These are phyloP conservation scores for Thielaviopsis musarum DNA, from an alignment of 2,329 filamentous ascomycete species.

Conservation along the genomic window DNA sequence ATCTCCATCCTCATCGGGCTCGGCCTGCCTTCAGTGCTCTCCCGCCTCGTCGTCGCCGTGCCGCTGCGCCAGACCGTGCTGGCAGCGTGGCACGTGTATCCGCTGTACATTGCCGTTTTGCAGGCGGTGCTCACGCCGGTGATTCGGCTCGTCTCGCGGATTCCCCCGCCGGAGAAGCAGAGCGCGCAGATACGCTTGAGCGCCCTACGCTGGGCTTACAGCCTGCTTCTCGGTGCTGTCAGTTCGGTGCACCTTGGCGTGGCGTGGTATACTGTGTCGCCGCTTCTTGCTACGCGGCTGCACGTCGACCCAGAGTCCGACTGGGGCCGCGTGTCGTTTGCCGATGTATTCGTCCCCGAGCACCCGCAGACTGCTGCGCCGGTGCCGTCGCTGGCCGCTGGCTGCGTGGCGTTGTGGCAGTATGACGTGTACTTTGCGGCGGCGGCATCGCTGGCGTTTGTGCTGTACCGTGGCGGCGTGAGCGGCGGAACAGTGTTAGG, in stretches of 20 bases:
- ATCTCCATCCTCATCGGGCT: constrained; percentile 13
- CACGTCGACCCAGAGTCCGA: not conserved
- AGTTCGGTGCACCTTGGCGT: constrained; percentile 6
- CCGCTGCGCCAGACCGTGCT: constrained; percentile 13
- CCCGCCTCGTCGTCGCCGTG: constrained; percentile 12
- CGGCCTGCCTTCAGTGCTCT: constrained; percentile 13
- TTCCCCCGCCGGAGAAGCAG: not conserved
- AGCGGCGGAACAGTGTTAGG: not conserved
- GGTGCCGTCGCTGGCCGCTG: constrained; percentile 11
- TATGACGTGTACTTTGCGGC: constrained; percentile 15
- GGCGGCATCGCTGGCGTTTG: constrained; percentile 5
- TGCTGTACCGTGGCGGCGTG: not conserved
- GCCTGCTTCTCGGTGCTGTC: constrained; percentile 3
- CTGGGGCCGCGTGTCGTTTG: constrained; percentile 6
- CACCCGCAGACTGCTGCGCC: constrained; percentile 6
- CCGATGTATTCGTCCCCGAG: constrained; percentile 12
- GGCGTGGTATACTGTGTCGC: constrained; percentile 8
- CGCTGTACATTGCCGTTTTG: constrained; percentile 12
- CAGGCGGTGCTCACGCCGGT: constrained; percentile 11
- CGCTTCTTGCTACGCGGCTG: not conserved
- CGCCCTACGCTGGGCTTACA: constrained; percentile 10
- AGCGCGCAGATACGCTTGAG: not conserved
- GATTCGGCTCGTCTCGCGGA: not conserved
- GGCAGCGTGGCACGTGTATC: constrained; percentile 16
- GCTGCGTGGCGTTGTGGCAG: constrained; percentile 12